Evolutionary conservation across 768 basidiomycete species (phyloP), one percentile per base, ranked within the genome.

Genomic region (Suillus weaverae): DNA sequence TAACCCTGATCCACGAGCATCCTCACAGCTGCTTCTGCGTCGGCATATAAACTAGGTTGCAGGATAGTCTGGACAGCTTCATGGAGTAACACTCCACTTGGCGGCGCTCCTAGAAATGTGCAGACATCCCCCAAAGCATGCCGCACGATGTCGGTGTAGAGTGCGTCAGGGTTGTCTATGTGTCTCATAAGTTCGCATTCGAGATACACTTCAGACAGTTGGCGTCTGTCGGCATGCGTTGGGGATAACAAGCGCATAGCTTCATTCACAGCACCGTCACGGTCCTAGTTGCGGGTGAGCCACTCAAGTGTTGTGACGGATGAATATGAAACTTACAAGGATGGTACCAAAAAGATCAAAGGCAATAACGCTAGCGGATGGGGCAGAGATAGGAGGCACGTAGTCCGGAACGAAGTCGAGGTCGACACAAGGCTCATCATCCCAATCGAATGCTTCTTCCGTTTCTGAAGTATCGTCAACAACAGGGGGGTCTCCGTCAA

Each of bases 171-270:
- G 18, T 62, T 10, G 13, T 55, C 62, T 56, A 32, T 62, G 48
- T 62, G 48, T 26, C 51, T 62, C 50, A 51, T 26, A 51, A 51
- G 50, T 51, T 51, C 16, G 20, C 10, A 62, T 62, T 62, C 62
- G 5, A 62, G 38, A 38, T 53, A 62, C 16, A 38, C 22, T n/a
- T 56, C 18, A n/a, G 36, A 26, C 14, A 62, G n/a, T 5, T 6
- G 16, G 44, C 35, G 32, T 36, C 14, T 62, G 30, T 62, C 35
- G 6, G 22, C 14, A 22, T 41, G 20, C n/a, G 46, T 33, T 11
- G 61, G 46, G 9, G 11, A 30, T 38, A 62, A 16, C 33, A 36
- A n/a, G 22, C 46, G n/a, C 33, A 62, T 33, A 8, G 62, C 62
- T 5, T 56, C 30, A 33, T 53, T 26, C 2, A 62, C 5, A 30